Conservation (phyloP, 495 filamentous ascomycete species). For the Aspergillus indologenus region DNA sequence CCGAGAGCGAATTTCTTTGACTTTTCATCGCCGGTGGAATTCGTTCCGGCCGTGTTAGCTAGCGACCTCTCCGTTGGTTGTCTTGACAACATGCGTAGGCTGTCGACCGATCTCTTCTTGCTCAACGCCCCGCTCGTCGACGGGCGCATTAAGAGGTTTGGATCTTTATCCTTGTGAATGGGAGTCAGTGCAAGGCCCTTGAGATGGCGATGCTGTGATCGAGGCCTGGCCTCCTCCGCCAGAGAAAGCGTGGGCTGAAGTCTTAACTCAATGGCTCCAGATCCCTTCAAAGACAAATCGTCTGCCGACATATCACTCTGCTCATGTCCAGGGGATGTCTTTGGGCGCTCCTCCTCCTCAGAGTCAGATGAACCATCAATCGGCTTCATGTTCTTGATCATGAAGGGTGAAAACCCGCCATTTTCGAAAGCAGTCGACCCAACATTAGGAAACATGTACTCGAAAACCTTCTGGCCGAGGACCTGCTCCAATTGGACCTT, state of each 20-base stretch:
- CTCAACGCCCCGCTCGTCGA: conserved; percentile 32
- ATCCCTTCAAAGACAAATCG: conserved; percentile 45
- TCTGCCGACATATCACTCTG: conserved; percentile 33
- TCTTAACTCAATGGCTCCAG: conserved; percentile 71
- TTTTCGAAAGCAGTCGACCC: conserved; percentile 57
- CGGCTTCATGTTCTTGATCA: conserved; percentile 72
- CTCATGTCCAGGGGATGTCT: conserved; percentile 27
- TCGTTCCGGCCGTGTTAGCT: conserved; percentile 36
- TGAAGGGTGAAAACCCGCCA: conserved; percentile 73
- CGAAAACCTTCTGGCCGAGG: conserved; percentile 89
- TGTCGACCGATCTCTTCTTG: conserved; percentile 69
- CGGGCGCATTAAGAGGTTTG: conserved; percentile 27
- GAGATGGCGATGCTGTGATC: conserved; percentile 33
- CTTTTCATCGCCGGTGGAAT: conserved; percentile 45
- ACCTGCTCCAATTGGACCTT: conserved; percentile 93
- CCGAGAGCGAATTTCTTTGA: conserved; percentile 53
- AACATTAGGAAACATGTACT: conserved; percentile 92
- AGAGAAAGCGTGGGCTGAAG: conserved; percentile 73
- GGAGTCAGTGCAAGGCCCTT: conserved; percentile 49
- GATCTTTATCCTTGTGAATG: conserved; percentile 36
- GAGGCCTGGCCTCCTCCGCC: conserved; percentile 45
- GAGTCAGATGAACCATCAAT: conserved; percentile 52
- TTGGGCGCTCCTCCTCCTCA: conserved; percentile 36
- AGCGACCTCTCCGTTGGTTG: conserved; percentile 45
- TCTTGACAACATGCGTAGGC: conserved; percentile 52